Conservation (phyloP, 2,329 filamentous ascomycete species). For the Penicillium sp. region DNA sequence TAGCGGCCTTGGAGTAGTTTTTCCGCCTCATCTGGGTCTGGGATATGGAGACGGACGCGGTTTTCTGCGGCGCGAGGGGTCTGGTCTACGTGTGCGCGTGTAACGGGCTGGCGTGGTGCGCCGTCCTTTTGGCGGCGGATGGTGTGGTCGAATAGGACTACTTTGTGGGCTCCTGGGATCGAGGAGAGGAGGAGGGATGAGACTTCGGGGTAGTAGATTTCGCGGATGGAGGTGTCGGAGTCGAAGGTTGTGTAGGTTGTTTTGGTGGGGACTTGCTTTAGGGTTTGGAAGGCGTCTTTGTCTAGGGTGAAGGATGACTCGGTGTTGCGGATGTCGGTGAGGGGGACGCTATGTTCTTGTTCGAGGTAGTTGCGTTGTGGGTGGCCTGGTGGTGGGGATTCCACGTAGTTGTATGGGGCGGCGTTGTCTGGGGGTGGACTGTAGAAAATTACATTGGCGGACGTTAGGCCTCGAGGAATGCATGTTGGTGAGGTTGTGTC, state of each 20-base stretch:
- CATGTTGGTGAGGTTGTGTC: slow-evolving; percentile 24
- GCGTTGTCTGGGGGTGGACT: slow-evolving; percentile 59
- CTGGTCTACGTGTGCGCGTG: too few relatives aligned
- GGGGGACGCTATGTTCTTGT: slow-evolving; percentile 51
- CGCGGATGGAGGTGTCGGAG: slow-evolving; percentile 64
- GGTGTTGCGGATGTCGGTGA: slow-evolving; percentile 71
- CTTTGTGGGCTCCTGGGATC: too few relatives aligned
- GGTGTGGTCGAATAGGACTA: too few relatives aligned
- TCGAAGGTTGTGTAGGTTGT: slow-evolving; percentile 61
- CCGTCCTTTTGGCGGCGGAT: too few relatives aligned
- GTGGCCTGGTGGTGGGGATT: slow-evolving; percentile 58
- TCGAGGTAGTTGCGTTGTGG: slow-evolving; percentile 65
- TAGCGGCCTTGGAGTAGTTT: too few relatives aligned
- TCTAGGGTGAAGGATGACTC: slow-evolving; percentile 68
- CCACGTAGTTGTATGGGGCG: slow-evolving; percentile 66
- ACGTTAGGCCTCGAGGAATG: slow-evolving; percentile 61
- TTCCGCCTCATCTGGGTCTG: too few relatives aligned
- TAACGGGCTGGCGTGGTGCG: too few relatives aligned
- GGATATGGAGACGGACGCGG: too few relatives aligned
- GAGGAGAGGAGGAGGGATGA: too few relatives aligned
- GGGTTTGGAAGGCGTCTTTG: slow-evolving; percentile 69
- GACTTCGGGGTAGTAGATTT: too few relatives aligned
- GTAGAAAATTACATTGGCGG: slow-evolving; percentile 66
- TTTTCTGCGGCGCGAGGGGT: too few relatives aligned
- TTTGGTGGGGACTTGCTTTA: slow-evolving; percentile 58